A percentile compares a stretch with the other conserved stretches of the same genome.
phyloP scores from a whole-genome alignment of 1,139 yeast species.

The Yamadazyma jaroonii region DNA sequence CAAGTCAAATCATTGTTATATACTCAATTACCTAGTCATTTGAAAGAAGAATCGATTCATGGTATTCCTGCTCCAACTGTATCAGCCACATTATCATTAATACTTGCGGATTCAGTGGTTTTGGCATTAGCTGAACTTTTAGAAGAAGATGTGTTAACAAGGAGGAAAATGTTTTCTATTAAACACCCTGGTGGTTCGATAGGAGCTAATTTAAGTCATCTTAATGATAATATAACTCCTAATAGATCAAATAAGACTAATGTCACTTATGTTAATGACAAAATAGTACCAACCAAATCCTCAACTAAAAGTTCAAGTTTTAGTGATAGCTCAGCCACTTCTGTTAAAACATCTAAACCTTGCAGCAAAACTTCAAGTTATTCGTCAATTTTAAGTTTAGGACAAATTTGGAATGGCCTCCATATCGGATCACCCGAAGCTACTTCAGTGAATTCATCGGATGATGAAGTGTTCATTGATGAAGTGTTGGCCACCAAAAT shows the following conservation, averaged over 20 bases:
- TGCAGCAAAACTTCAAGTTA: conserved; percentile 13
- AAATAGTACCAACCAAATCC: conserved; percentile 1
- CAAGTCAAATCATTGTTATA: conserved; percentile 52
- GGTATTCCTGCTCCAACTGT: conserved; percentile 90
- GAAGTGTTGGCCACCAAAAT: conserved; percentile 1
- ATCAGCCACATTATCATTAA: conserved; percentile 72
- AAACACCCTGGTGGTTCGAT: conserved; percentile 93
- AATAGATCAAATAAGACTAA: conserved; percentile 4
- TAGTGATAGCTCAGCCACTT: neutral
- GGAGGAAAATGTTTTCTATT: conserved; percentile 59
- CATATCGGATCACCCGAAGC: conserved; percentile 7
- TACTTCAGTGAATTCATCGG: conserved; percentile 5
- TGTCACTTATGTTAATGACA: no score
- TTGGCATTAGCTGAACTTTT: conserved; percentile 70
- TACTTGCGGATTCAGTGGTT: conserved; percentile 76
- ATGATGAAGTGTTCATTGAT: neutral
- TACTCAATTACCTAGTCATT: conserved; percentile 58
- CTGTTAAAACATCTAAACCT: conserved; percentile 1
- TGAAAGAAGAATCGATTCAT: conserved; percentile 63
- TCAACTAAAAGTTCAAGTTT: neutral
- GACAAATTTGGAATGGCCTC: conserved; percentile 21
- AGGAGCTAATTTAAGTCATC: conserved; percentile 52
- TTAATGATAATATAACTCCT: conserved; percentile 25
- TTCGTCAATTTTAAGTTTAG: conserved; percentile 29
- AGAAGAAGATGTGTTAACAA: conserved; percentile 50